Evolutionary conservation across 345 rosid genomes (phyloP).

Genomic region (Rhodomyrtus tomentosa): DNA sequence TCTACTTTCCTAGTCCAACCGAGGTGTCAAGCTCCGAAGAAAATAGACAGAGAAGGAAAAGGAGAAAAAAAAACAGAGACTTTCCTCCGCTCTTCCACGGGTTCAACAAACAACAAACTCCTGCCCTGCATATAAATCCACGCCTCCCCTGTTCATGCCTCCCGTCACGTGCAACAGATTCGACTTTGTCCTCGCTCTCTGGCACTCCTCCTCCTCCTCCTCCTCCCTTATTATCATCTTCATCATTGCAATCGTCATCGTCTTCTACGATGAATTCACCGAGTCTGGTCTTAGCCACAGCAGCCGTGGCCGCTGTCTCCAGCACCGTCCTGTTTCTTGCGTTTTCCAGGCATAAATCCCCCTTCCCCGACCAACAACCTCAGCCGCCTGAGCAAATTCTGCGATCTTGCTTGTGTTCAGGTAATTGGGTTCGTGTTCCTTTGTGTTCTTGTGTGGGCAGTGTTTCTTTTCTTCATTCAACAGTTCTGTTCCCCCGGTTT

Average conservation of each 20-base stretch:
- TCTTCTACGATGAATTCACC: neutral
- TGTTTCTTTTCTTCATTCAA: neutral
- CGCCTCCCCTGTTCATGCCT: neutral
- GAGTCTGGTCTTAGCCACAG: constrained; percentile 45
- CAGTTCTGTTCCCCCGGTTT: neutral
- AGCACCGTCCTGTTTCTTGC: constrained; percentile 59
- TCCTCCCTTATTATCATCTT: neutral
- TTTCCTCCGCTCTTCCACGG: neutral
- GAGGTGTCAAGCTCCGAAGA: neutral
- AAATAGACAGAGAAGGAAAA: neutral
- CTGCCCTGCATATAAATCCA: neutral
- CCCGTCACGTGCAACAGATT: constrained; percentile 11
- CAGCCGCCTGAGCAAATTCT: neutral
- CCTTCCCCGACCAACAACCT: neutral
- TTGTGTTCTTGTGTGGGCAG: neutral
- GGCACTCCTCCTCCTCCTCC: neutral
- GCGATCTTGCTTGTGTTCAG: constrained; percentile 7
- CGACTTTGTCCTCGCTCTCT: neutral
- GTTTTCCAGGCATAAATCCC: constrained; percentile 32
- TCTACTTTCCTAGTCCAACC: neutral
- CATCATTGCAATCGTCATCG: neutral
- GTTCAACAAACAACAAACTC: neutral
- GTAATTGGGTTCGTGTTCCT: neutral
- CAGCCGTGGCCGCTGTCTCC: constrained; percentile 62
- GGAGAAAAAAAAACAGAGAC: neutral